Evolutionary conservation across 768 basidiomycete species (phyloP).

Genomic region (Pleurotus giganteus): DNA sequence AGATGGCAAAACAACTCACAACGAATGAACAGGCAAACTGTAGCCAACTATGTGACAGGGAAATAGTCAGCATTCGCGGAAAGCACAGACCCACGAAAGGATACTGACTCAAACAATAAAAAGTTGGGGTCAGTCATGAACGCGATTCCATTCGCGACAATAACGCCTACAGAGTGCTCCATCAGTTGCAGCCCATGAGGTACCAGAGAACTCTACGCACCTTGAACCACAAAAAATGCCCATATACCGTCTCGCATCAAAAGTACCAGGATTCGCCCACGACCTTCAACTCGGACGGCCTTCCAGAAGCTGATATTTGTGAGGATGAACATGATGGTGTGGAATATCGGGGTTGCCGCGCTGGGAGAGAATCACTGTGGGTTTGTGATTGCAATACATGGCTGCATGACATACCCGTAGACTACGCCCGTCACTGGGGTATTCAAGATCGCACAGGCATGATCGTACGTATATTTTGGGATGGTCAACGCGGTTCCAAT

Average conservation of each 20-base stretch:
- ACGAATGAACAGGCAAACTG: no score
- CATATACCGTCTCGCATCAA: constrained; percentile 35
- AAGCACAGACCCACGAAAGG: no score
- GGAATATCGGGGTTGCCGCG: neutral
- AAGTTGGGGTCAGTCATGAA: no score
- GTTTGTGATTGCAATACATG: neutral
- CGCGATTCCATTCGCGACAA: no score
- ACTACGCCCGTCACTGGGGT: neutral
- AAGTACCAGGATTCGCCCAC: constrained; percentile 29
- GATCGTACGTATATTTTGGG: neutral
- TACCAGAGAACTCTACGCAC: no score
- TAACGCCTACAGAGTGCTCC: no score
- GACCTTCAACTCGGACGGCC: constrained; percentile 26
- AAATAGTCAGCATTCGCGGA: no score
- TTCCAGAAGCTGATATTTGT: constrained; percentile 7
- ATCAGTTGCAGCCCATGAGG: no score
- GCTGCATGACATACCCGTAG: neutral
- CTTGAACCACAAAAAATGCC: constrained; percentile 29
- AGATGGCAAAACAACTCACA: no score
- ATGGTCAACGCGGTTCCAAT: neutral
- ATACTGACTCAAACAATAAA: no score
- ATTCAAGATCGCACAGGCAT: neutral
- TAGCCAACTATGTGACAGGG: no score
- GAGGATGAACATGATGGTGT: neutral
- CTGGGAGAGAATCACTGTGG: neutral